Evolutionary conservation across 1,284 basidiomycete genomes (phyloP).

Genomic region (Marasmius oreades): DNA sequence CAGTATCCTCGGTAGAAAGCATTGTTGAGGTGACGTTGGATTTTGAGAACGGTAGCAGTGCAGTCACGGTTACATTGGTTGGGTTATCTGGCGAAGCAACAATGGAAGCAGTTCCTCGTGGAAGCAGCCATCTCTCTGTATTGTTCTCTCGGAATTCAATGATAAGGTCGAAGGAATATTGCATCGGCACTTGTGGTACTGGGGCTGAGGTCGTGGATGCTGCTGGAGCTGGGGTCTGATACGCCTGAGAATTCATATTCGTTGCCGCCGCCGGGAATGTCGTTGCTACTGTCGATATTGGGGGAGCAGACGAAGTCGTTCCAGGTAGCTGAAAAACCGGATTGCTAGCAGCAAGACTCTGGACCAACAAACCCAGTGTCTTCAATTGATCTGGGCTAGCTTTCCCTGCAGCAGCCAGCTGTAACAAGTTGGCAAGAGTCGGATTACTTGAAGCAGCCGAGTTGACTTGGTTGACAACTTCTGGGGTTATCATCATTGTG

Average conservation of each 20-base stretch:
- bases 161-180: constrained; percentile 51
- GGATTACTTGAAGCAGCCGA: constrained; percentile 60
- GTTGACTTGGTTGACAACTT: constrained; percentile 61
- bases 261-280: not conserved
- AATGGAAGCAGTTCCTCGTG: constrained; percentile 45
- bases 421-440: constrained; percentile 57
- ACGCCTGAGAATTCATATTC: too few species aligned
- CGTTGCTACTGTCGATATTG: constrained; percentile 21
- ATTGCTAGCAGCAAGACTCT: constrained; percentile 39
- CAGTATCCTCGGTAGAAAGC: constrained; percentile 7
- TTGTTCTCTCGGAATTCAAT: constrained; percentile 64
- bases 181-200: not conserved
- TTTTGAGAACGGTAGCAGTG: constrained; percentile 6
- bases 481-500: constrained; percentile 46
- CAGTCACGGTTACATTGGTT: constrained; percentile 12
- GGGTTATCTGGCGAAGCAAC: constrained; percentile 35
- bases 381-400: constrained; percentile 62
- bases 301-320: constrained; percentile 11
- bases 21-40: not conserved
- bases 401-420: constrained; percentile 52
- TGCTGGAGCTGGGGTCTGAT: too few species aligned
- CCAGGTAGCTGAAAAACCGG: not conserved
- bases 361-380: constrained; percentile 61
- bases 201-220: not conserved
- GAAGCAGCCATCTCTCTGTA: constrained; percentile 60